Conservation (phyloP, 2,329 filamentous ascomycete species). For the Fusarium acutatum region DNA sequence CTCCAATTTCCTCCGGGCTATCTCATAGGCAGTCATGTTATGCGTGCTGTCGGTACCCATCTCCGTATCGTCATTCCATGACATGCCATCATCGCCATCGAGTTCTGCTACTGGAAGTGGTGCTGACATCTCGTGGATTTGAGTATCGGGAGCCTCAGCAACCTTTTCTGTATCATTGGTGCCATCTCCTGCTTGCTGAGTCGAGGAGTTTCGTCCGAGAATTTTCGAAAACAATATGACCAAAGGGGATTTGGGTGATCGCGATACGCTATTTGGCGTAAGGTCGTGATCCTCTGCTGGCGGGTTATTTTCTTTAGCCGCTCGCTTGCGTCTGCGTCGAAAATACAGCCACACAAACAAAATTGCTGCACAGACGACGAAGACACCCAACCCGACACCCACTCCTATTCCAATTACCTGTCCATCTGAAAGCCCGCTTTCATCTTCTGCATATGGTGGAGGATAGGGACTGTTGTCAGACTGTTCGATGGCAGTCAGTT, state of each 20-base stretch:
- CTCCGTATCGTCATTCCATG: conserved; percentile 51
- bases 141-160: conserved; percentile 52
- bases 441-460: conserved; percentile 32
- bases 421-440: conserved; percentile 48
- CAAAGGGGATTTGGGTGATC: conserved; percentile 38
- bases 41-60: conserved; percentile 52
- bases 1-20: conserved; percentile 60
- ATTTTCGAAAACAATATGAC: conserved; percentile 53
- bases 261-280: conserved; percentile 44
- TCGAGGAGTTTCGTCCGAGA: conserved; percentile 47
- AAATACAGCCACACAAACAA: conserved; percentile 47
- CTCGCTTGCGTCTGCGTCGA: conserved; percentile 45
- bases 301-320: conserved; percentile 33
- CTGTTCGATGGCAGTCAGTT: conserved; percentile 53
- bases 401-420: conserved; percentile 58
- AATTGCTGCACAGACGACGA: conserved; percentile 40
- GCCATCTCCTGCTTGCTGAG: conserved; percentile 32
- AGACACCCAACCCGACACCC: conserved; percentile 52
- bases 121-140: conserved; percentile 62
- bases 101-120: conserved; percentile 58
- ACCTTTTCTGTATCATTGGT: conserved; percentile 40
- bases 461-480: conserved; percentile 59
- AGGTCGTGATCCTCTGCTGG: conserved; percentile 50
- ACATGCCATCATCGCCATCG: conserved; percentile 53
- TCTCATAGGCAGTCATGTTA: conserved; percentile 59